These are phyloP conservation scores for Hortiboletus campestris DNA, from an alignment of 768 basidiomycete genomes.

Conservation along the genomic window DNA sequence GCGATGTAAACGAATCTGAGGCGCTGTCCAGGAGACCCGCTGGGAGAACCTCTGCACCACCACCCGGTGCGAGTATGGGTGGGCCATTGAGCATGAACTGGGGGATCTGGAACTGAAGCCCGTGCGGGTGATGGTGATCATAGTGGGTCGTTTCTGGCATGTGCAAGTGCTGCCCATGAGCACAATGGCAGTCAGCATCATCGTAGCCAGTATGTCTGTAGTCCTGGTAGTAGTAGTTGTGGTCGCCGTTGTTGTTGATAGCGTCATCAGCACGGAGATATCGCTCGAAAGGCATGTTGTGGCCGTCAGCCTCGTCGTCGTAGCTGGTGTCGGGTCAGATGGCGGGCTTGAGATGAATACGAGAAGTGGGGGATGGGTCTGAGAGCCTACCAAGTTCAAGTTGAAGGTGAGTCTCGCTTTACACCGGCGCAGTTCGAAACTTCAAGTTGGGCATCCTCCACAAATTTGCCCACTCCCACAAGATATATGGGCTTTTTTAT, in stretches of 20 bases:
- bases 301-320: constrained; percentile 3
- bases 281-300: constrained; percentile 41
- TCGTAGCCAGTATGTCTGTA: constrained; percentile 5
- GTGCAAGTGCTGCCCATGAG: constrained; percentile 1
- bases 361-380: background rate
- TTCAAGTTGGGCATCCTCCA: too few species aligned
- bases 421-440: background rate
- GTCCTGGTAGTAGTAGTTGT: constrained; percentile 15
- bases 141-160: background rate
- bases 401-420: background rate
- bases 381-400: too few species aligned
- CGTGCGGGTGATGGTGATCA: constrained; percentile 16
- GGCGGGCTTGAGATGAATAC: background rate
- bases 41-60: constrained; percentile 73
- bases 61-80: constrained; percentile 65
- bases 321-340: background rate
- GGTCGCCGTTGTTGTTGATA: background rate
- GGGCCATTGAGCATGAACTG: constrained; percentile 57
- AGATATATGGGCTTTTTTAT: constrained; percentile 10
- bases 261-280: constrained; percentile 34
- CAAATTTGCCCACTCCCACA: background rate
- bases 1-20: constrained; percentile 31
- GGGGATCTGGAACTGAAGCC: constrained; percentile 59
- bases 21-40: constrained; percentile 34
- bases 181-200: constrained; percentile 10